These are phyloP conservation scores for Ustilago sp. DNA, from an alignment of 1,284 basidiomycete genomes.

Conservation along the genomic window DNA sequence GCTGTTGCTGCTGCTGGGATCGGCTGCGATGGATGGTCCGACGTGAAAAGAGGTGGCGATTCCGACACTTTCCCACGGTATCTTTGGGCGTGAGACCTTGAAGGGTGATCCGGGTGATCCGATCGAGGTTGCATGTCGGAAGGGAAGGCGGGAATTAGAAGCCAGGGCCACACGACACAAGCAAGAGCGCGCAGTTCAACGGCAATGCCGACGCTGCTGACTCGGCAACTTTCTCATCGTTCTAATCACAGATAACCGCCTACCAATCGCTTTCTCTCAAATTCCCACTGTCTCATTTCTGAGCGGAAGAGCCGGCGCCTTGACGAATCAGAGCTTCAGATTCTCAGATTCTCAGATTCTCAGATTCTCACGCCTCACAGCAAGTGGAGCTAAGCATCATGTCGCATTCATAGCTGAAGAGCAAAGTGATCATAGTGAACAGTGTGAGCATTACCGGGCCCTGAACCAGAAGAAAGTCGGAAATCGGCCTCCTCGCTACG, in stretches of 20 bases:
- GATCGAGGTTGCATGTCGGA: not conserved
- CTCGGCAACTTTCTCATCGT: conserved; percentile 12
- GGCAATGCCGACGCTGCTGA: conserved; percentile 6
- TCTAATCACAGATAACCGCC: not conserved
- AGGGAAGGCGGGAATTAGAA: not conserved
- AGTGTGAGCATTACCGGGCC: not conserved
- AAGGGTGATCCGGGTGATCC: not conserved
- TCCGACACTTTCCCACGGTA: not conserved
- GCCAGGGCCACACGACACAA: not conserved
- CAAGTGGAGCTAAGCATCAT: too few species aligned
- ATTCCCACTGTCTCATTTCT: not conserved
- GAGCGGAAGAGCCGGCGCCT: too few species aligned
- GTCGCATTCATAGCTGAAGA: too few species aligned
- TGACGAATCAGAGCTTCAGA: too few species aligned
- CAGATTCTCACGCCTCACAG: too few species aligned
- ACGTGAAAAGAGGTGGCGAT: not conserved
- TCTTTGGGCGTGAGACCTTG: too few species aligned
- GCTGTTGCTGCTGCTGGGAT: not conserved
- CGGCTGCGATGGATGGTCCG: too few species aligned
- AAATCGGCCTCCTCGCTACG: conserved; percentile 4
- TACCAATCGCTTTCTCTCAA: not conserved
- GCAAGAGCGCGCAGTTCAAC: not conserved
- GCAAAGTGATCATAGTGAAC: not conserved
- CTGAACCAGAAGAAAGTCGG: conserved; percentile 3
- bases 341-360: too few species aligned